A percentile compares a stretch with the other conserved stretches of the same genome.
Conservation (phyloP, 805 yeast species). For the Saccharomycopsis guyanensis region DNA sequence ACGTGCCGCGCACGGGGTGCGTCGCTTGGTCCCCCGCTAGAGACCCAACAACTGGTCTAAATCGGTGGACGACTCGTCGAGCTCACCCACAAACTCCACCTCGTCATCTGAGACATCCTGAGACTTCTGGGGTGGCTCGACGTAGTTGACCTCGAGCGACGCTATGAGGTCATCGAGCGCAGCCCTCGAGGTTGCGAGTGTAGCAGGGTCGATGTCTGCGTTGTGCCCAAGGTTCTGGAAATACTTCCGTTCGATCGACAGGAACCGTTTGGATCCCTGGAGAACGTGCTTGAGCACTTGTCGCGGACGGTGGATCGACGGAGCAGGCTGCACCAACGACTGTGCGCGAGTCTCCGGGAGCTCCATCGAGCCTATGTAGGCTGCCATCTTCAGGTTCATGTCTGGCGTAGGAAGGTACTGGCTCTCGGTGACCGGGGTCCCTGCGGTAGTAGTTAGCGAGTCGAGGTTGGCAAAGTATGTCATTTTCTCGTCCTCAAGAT, state of each 20-base stretch:
- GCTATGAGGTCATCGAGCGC: neutral
- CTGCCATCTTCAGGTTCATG: slow-evolving; percentile 36
- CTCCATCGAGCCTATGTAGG: slow-evolving; percentile 38
- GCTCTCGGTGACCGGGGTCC: slow-evolving; percentile 24
- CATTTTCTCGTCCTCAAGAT: slow-evolving; percentile 63
- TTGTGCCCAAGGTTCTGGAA: neutral
- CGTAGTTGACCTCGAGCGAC: neutral
- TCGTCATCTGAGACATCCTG: slow-evolving; percentile 3
- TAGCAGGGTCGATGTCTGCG: neutral
- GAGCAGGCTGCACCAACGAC: slow-evolving; percentile 18
- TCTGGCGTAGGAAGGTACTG: slow-evolving; percentile 31
- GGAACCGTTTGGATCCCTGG: neutral
- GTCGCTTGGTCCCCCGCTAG: neutral
- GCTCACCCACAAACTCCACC: slow-evolving; percentile 5
- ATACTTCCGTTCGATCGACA: neutral
- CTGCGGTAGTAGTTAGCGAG: slow-evolving; percentile 29
- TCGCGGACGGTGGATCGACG: neutral
- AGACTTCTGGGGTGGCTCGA: neutral
- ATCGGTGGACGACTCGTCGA: slow-evolving; percentile 2
- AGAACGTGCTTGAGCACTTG: slow-evolving; percentile 3
- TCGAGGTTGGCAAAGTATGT: slow-evolving; percentile 42
- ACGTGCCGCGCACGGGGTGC: neutral
- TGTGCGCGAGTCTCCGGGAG: slow-evolving; percentile 24
- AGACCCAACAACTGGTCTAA: slow-evolving; percentile 2
- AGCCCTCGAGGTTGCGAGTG: neutral